Percentiles rank a stretch among this genome's conserved stretches.
Conservation (phyloP, 2,329 filamentous ascomycete genomes). For the Xylariaceae sp. region DNA sequence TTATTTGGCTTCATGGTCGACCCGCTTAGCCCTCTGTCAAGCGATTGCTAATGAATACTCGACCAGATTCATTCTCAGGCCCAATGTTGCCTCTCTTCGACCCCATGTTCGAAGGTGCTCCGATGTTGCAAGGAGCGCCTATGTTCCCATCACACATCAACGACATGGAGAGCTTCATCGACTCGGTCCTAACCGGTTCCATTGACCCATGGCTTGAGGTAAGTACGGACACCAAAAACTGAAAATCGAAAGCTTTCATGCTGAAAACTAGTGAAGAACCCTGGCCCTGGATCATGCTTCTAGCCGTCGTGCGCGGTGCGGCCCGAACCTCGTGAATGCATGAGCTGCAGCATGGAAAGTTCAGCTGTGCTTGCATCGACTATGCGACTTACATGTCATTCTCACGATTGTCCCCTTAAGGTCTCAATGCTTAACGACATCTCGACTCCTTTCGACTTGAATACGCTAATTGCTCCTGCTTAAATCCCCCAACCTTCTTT, state of each 20-base stretch:
- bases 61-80: constrained; percentile 14
- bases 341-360: no score
- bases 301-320: background rate
- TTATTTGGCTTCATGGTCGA: no score
- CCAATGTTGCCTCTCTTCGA: constrained; percentile 15
- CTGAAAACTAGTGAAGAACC: constrained; percentile 4
- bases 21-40: no score
- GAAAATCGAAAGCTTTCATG: background rate
- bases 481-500: no score
- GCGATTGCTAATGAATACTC: no score
- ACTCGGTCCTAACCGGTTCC: constrained; percentile 15
- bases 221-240: background rate
- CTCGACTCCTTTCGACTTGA: no score
- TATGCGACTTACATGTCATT: no score
- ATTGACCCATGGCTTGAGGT: constrained; percentile 14
- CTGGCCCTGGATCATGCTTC: constrained; percentile 2
- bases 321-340: background rate
- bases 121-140: constrained; percentile 3
- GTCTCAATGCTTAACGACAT: no score
- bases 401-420: no score
- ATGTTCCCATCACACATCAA: constrained; percentile 13
- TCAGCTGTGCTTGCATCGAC: no score
- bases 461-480: no score
- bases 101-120: constrained; percentile 16
- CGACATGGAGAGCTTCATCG: constrained; percentile 15